A percentile compares a stretch with the other conserved stretches of the same genome.
Evolutionary conservation across 1,284 basidiomycete species (phyloP).

Genomic region (Irpex sp.): DNA sequence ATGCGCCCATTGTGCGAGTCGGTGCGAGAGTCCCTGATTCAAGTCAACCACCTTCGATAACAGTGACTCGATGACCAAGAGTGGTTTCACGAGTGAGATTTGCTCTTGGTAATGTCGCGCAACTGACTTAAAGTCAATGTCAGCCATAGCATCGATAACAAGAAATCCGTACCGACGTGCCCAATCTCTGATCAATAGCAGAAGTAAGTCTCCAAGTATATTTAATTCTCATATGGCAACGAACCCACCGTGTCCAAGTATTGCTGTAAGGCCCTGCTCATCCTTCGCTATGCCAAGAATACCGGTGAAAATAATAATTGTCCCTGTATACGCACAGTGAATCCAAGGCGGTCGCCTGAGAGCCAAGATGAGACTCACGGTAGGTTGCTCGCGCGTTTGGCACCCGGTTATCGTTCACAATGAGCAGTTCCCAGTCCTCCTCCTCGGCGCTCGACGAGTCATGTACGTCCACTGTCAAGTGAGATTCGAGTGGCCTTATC

Average conservation of each 20-base stretch:
- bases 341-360: not conserved
- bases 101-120: constrained; percentile 74
- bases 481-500: not conserved
- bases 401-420: constrained; percentile 69
- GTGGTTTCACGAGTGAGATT: constrained; percentile 53
- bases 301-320: constrained; percentile 87
- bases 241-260: constrained; percentile 76
- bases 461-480: not conserved
- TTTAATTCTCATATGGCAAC: not conserved
- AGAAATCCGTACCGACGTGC: constrained; percentile 56
- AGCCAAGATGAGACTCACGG: constrained; percentile 34
- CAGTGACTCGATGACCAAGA: constrained; percentile 43
- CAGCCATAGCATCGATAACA: not conserved
- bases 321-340: constrained; percentile 32
- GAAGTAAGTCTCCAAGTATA: not conserved
- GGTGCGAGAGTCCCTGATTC: constrained; percentile 49
- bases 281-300: constrained; percentile 78
- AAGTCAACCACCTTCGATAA: constrained; percentile 49
- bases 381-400: constrained; percentile 82
- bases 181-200: constrained; percentile 64
- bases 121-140: constrained; percentile 35
- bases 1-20: constrained; percentile 21
- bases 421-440: constrained; percentile 69
- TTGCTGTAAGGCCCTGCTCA: constrained; percentile 81
- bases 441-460: not conserved